These are phyloP conservation scores for Pseudogymnoascus sp. DNA, from an alignment of 2,329 filamentous ascomycete genomes.

Conservation along the genomic window DNA sequence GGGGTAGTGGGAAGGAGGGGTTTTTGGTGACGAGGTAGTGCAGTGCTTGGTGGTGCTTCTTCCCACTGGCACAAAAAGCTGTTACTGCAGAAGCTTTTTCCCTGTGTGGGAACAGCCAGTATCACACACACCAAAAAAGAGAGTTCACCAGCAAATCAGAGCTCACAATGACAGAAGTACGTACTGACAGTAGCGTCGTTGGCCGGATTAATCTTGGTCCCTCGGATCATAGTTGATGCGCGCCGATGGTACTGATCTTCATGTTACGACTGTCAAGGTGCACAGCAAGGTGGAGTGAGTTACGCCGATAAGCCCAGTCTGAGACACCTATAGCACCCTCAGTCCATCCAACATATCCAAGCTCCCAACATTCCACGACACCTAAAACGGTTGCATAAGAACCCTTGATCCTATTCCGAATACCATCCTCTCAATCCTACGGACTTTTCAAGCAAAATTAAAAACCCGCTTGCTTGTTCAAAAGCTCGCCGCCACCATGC, in stretches of 20 bases:
- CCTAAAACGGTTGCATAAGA: background rate
- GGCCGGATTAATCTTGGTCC: background rate
- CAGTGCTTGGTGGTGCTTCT: constrained; percentile 2
- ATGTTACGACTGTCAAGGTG: background rate
- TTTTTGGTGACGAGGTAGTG: constrained; percentile 18
- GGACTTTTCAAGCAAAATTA: background rate
- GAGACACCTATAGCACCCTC: background rate
- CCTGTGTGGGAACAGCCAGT: background rate
- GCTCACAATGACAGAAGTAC: background rate
- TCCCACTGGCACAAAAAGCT: constrained; percentile 12
- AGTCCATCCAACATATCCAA: background rate
- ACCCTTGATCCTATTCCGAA: background rate
- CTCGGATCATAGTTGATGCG: background rate
- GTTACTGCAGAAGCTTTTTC: constrained; percentile 15
- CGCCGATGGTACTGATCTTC: background rate
- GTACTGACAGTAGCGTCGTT: background rate
- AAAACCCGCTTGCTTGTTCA: background rate
- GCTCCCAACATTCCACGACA: background rate
- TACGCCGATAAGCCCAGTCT: background rate
- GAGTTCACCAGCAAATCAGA: background rate
- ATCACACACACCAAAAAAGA: background rate
- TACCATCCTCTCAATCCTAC: background rate
- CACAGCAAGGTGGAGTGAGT: background rate
- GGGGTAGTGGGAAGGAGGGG: constrained; percentile 23
- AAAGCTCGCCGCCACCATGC: background rate